Evolutionary conservation across 768 basidiomycete genomes (phyloP).

Genomic region (Hericium rajendrae): DNA sequence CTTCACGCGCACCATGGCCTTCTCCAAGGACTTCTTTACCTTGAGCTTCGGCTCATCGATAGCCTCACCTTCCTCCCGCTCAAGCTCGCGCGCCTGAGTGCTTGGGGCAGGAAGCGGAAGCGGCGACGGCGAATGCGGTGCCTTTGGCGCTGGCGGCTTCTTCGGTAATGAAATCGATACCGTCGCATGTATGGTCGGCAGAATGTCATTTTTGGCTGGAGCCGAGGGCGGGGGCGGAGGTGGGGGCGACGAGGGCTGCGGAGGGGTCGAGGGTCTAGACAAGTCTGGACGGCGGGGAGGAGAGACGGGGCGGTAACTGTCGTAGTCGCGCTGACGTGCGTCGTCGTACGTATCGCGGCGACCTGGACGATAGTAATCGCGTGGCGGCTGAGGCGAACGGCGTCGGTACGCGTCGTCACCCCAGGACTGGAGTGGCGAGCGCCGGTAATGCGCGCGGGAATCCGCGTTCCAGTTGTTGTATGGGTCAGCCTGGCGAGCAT

Average conservation of each 20-base stretch:
- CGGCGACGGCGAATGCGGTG: conserved; percentile 29
- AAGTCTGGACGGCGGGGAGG: background rate
- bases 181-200: conserved; percentile 23
- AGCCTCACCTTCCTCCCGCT: background rate
- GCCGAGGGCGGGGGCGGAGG: conserved; percentile 13
- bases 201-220: conserved; percentile 18
- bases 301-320: conserved; percentile 17
- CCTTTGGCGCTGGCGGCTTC: conserved; percentile 34
- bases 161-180: conserved; percentile 16
- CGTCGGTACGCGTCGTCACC: conserved; percentile 7
- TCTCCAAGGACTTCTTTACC: background rate
- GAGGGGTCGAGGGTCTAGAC: conserved; percentile 10
- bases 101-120: conserved; percentile 4
- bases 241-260: conserved; percentile 11
- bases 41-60: background rate
- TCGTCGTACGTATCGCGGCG: conserved; percentile 7
- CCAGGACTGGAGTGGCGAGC: background rate
- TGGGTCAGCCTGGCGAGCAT: conserved; percentile 4
- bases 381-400: conserved; percentile 2
- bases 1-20: conserved; percentile 15
- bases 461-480: conserved; percentile 3
- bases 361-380: conserved; percentile 6
- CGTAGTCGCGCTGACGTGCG: conserved; percentile 1
- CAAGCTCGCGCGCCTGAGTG: background rate
- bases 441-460: conserved; percentile 8